Evolutionary conservation across 768 basidiomycete genomes (phyloP).

Genomic region (Amanita jacksonii): DNA sequence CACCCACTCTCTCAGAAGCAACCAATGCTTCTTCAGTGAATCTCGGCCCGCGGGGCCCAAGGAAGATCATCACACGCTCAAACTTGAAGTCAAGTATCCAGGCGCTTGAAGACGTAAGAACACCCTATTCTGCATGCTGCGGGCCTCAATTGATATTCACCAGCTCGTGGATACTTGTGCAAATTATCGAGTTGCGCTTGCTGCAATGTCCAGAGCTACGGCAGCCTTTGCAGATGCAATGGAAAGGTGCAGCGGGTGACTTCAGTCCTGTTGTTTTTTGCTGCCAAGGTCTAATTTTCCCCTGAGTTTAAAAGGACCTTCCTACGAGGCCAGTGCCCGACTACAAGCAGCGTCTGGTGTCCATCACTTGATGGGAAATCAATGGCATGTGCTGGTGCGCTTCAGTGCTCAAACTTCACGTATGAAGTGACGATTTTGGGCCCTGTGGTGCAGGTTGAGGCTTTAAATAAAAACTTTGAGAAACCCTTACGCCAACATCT

Average conservation of each 20-base stretch:
- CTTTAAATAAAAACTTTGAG: slow-evolving; percentile 82
- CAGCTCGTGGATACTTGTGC: slow-evolving; percentile 73
- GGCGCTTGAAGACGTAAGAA: slow-evolving; percentile 70
- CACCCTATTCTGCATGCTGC: slow-evolving; percentile 2
- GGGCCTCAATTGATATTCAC: slow-evolving; percentile 3
- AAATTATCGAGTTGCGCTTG: slow-evolving; percentile 70
- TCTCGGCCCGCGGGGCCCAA: slow-evolving; percentile 64
- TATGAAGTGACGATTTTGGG: slow-evolving; percentile 7
- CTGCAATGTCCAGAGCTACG: slow-evolving; percentile 75
- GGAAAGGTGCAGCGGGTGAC: slow-evolving; percentile 76
- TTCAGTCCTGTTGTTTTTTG: slow-evolving; percentile 9
- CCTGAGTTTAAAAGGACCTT: slow-evolving; percentile 63
- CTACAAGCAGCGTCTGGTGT: slow-evolving; percentile 82
- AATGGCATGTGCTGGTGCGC: slow-evolving; percentile 84
- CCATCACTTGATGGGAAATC: slow-evolving; percentile 86
- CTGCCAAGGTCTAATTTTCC: not conserved
- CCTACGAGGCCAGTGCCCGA: slow-evolving; percentile 71
- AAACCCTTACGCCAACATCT: slow-evolving; percentile 80
- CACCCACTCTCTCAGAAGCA: slow-evolving; percentile 76
- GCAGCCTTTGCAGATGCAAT: slow-evolving; percentile 82
- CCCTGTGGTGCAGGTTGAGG: slow-evolving; percentile 50
- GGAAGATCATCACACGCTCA: slow-evolving; percentile 74
- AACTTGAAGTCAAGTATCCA: slow-evolving; percentile 72
- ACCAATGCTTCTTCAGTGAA: slow-evolving; percentile 73
- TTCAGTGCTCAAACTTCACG: slow-evolving; percentile 2